phyloP scores from a whole-genome alignment of 106 monocot species.

The Chionographis japonica region DNA sequence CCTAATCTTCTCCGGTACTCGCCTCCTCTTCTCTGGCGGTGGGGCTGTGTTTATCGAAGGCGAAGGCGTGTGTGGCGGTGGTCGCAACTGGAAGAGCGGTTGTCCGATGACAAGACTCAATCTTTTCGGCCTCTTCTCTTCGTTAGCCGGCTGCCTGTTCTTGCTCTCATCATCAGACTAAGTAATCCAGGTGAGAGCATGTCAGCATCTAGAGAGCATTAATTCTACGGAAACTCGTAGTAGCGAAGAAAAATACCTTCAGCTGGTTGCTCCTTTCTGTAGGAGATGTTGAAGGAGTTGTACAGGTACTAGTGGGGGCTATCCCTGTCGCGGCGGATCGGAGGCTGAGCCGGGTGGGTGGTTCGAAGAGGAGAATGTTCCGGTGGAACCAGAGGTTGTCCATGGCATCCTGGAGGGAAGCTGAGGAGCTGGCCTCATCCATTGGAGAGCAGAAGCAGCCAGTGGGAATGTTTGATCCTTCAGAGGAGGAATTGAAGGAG shows the following conservation, averaged over 20 bases:
- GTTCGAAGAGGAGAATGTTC: constrained; percentile 19
- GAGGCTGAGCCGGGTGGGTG: background rate
- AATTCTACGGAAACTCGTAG: background rate
- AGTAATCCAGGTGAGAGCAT: background rate
- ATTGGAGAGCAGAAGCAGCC: background rate
- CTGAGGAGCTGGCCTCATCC: background rate
- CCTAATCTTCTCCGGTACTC: background rate
- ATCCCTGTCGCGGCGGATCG: background rate
- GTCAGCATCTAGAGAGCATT: background rate
- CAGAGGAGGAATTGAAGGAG: too few relatives aligned
- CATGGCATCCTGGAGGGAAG: constrained; percentile 12
- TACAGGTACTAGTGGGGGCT: background rate
- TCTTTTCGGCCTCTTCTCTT: constrained; percentile 4
- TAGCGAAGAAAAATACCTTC: too few relatives aligned
- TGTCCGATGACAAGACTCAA: constrained; percentile 9
- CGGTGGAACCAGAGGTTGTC: constrained; percentile 32
- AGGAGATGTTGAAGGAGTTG: background rate
- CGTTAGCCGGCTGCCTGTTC: background rate
- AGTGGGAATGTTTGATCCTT: background rate
- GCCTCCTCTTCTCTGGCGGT: background rate
- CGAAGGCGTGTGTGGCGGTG: constrained; percentile 1
- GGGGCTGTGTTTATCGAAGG: too few relatives aligned
- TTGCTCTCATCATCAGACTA: background rate
- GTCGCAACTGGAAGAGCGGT: constrained; percentile 15
- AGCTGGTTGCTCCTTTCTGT: too few relatives aligned